These are phyloP conservation scores for Rhizoctonia solani DNA, from an alignment of 1,284 basidiomycete species.

Conservation along the genomic window DNA sequence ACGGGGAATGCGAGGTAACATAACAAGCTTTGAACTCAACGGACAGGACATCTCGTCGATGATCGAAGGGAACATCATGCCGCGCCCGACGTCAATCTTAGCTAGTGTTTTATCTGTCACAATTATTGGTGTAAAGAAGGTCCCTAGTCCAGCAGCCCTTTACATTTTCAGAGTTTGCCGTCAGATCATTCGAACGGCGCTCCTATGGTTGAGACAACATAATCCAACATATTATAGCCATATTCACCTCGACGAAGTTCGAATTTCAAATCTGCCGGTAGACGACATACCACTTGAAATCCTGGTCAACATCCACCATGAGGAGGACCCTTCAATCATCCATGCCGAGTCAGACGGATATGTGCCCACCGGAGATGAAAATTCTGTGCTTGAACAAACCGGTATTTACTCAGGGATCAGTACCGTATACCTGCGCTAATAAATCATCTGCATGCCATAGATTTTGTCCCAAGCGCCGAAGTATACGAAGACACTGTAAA, in stretches of 20 bases:
- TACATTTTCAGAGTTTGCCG: constrained; percentile 43
- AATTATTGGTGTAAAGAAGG: constrained; percentile 44
- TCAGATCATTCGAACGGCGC: constrained; percentile 40
- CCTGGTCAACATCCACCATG: background rate
- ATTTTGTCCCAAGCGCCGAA: too few species aligned
- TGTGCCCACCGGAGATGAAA: background rate
- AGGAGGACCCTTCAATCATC: background rate
- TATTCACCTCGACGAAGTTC: background rate
- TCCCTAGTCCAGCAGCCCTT: constrained; percentile 43
- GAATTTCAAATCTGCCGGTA: constrained; percentile 21
- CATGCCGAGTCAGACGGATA: constrained; percentile 20
- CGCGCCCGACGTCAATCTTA: constrained; percentile 43
- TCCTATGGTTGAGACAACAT: constrained; percentile 15
- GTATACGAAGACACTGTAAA: background rate
- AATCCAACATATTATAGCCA: constrained; percentile 26
- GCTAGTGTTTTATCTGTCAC: constrained; percentile 46
- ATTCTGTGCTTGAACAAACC: background rate
- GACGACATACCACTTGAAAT: constrained; percentile 36
- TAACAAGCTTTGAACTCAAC: constrained; percentile 45
- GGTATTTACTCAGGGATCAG: background rate
- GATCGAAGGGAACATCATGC: constrained; percentile 46
- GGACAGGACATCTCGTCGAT: constrained; percentile 42
- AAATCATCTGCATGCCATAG: too few species aligned
- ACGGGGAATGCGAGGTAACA: constrained; percentile 45
- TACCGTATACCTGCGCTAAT: too few species aligned